Evolutionary conservation across 495 filamentous ascomycete genomes (phyloP).

Genomic region (Talaromyces wortmannii): DNA sequence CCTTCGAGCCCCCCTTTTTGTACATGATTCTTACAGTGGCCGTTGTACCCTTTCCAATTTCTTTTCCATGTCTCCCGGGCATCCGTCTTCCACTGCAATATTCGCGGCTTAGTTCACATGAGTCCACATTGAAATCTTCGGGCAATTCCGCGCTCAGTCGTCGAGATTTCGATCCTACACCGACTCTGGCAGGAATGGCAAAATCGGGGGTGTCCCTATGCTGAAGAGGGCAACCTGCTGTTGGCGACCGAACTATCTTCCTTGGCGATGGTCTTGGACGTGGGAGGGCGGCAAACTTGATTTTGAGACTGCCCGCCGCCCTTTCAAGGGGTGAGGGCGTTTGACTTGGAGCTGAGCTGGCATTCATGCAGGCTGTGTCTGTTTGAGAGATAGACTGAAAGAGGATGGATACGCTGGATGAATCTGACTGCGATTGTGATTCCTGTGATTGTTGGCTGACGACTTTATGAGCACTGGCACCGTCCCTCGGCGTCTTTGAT

Average conservation of each 20-base stretch:
- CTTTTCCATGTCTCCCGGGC: slow-evolving; percentile 53
- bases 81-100: slow-evolving; percentile 53
- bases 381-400: neutral
- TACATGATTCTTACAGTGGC: slow-evolving; percentile 66
- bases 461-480: neutral
- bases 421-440: neutral
- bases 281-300: slow-evolving; percentile 5
- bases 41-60: slow-evolving; percentile 65
- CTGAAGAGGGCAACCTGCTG: slow-evolving; percentile 1
- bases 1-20: slow-evolving; percentile 40
- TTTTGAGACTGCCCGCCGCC: slow-evolving; percentile 2
- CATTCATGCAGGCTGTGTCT: neutral
- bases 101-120: slow-evolving; percentile 51
- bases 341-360: neutral
- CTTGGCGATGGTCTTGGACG: slow-evolving; percentile 2
- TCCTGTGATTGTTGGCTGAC: neutral
- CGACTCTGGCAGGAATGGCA: slow-evolving; percentile 46
- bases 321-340: neutral
- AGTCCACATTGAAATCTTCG: slow-evolving; percentile 57
- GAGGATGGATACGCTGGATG: neutral
- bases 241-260: slow-evolving; percentile 6
- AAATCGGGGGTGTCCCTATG: slow-evolving; percentile 3
- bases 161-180: slow-evolving; percentile 59
- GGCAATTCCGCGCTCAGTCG: slow-evolving; percentile 56
- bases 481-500: neutral